Conservation (phyloP, 768 basidiomycete genomes). For the Suillus subluteus region DNA sequence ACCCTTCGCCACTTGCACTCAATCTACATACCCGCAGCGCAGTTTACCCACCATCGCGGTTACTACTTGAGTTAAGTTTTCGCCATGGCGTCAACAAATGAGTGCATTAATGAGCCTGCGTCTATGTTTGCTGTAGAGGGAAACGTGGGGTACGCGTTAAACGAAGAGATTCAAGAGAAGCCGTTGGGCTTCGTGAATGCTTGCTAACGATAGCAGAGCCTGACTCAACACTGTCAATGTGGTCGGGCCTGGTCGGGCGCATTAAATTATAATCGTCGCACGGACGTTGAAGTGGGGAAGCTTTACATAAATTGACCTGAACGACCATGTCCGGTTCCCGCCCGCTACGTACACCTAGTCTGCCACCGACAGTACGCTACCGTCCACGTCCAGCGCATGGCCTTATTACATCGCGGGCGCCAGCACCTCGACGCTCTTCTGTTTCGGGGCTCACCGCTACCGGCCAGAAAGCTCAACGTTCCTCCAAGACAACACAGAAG, state of each 20-base stretch:
- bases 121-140: not conserved
- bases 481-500: constrained; percentile 90
- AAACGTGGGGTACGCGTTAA: not conserved
- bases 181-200: not conserved
- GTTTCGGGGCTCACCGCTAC: constrained; percentile 34
- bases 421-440: constrained; percentile 34
- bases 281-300: not conserved
- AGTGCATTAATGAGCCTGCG: not conserved
- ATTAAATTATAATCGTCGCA: not conserved
- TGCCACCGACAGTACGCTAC: constrained; percentile 13
- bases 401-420: constrained; percentile 7
- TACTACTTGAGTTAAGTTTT: not conserved
- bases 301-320: not conserved
- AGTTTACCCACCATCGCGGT: not conserved
- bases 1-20: not conserved
- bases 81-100: not conserved
- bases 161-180: too few relatives aligned
- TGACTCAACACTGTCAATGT: not conserved
- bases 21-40: not conserved
- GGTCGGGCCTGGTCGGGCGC: not conserved
- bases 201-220: not conserved
- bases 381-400: constrained; percentile 14
- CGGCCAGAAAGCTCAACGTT: constrained; percentile 63
- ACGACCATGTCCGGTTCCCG: not conserved
- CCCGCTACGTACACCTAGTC: constrained; percentile 1